Evolutionary conservation across 169 alveolate species (phyloP), one percentile per base, ranked within the genome.

Genomic region (Plasmodium fragile): DNA sequence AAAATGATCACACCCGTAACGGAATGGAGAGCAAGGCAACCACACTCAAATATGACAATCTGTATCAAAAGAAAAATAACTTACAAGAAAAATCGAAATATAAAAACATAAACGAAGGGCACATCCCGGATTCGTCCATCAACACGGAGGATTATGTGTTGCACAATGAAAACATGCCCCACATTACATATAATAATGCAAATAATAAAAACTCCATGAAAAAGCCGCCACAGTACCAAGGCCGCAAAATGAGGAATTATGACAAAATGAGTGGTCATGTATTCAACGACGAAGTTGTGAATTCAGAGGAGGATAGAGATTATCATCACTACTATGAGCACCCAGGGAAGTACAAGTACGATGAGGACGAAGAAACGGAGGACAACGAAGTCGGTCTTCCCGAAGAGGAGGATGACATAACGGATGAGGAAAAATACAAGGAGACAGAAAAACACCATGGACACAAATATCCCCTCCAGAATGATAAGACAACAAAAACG

Each of bases 341-440:
- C 32, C 83, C 49, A 28, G 92, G 72, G 49, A 80, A 70, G 11
- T 53, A 83, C 3, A 34, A 83, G 18, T 65, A 70, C 18, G 92
- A 83, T 49, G 80, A 72, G 13, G 80, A 34, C 3, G 41, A 34
- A 34, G 41, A 1, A 34, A 34, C 41, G 4, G 77, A 53, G 8
- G 91, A 81, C 8, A 34, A 53, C 13, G 80, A 81, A 81, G n/a
- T n/a, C n/a, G n/a, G n/a, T n/a, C n/a, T n/a, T n/a, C n/a, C n/a
- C n/a, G 45, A 59, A 4, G 36, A 81, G 13, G 71, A 81, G 30
- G 81, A 82, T 8, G 81, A 65, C 18, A 30, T 18, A 34, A 65
- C 69, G 16, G 71, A 82, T 36, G 81, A 82, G 13, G 91, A 65
- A 81, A 25, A 81, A 10, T 49, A 53, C 16, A 53, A 81, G 22